Evolutionary conservation across 441 rosid species (phyloP).

Genomic region (Gossypium laxum): DNA sequence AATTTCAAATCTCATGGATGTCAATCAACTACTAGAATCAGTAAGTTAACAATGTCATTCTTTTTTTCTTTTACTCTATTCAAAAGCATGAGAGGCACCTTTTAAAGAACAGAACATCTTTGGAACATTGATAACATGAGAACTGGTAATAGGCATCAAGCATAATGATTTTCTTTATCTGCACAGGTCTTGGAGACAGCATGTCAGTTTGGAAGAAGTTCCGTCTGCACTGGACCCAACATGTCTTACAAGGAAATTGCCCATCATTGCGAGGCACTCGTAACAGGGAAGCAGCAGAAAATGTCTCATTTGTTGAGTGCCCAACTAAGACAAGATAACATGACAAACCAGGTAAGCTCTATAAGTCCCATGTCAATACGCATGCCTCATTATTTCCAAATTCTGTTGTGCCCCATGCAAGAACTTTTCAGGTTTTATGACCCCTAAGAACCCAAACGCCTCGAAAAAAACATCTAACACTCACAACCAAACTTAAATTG

Average conservation of each 20-base stretch:
- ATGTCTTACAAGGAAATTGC: constrained; percentile 57
- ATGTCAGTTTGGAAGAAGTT: constrained; percentile 46
- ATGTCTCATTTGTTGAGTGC: constrained; percentile 46
- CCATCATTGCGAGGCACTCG: constrained; percentile 54
- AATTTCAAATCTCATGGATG: constrained; percentile 34
- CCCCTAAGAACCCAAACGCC: neutral
- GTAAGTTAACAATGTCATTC: constrained; percentile 28
- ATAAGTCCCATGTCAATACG: neutral
- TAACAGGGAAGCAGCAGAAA: constrained; percentile 51
- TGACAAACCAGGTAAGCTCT: constrained; percentile 15
- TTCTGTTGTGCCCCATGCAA: neutral
- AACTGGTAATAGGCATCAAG: neutral
- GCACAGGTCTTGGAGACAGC: constrained; percentile 45
- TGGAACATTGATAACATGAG: neutral
- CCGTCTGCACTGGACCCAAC: constrained; percentile 42
- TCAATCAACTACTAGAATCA: constrained; percentile 57
- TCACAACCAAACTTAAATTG: constrained; percentile 12
- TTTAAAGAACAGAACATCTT: neutral
- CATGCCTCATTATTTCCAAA: neutral
- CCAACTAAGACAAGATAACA: constrained; percentile 32
- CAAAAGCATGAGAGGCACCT: neutral
- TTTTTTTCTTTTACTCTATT: neutral
- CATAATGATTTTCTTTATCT: neutral
- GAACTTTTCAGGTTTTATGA: neutral
- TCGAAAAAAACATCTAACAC: neutral